Conservation (phyloP, 73 alveolate genomes). For the Stentor coeruleus region DNA sequence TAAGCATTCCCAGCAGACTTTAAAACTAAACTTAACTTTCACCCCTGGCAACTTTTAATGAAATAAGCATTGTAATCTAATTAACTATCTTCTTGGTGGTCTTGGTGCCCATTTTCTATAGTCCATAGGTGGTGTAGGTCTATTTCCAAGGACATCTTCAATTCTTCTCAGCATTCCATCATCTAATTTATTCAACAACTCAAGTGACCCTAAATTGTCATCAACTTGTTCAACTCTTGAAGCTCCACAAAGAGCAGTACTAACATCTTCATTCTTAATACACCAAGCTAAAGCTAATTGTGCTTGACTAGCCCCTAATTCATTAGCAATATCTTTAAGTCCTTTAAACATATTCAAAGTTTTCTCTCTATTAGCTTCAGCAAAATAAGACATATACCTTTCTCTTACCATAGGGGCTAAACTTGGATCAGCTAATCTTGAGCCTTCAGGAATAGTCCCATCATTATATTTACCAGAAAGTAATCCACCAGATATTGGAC, state of each 20-base stretch:
- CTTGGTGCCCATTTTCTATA: conserved; percentile 38
- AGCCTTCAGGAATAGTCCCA: conserved; percentile 63
- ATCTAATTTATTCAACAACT: conserved; percentile 62
- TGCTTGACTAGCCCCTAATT: conserved; percentile 69
- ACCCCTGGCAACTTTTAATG: too few relatives aligned
- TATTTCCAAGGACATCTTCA: conserved; percentile 53
- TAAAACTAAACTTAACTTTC: too few relatives aligned
- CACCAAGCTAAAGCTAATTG: conserved; percentile 94
- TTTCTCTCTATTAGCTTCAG: conserved; percentile 20
- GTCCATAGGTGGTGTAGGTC: conserved; percentile 57
- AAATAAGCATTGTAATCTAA: too few relatives aligned
- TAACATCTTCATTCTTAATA: conserved; percentile 68
- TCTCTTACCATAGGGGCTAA: conserved; percentile 24
- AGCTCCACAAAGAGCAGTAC: conserved; percentile 90
- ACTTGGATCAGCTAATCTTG: conserved; percentile 29
- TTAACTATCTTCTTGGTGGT: conserved; percentile 48
- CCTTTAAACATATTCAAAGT: conserved; percentile 30
- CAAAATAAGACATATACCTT: conserved; percentile 28
- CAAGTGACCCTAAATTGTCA: conserved; percentile 77
- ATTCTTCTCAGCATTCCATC: conserved; percentile 64
- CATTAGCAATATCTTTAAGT: conserved; percentile 65
- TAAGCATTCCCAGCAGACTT: too few relatives aligned
- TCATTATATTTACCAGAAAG: conserved; percentile 92
- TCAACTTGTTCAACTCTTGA: conserved; percentile 67
- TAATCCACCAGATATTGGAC: conserved; percentile 83